These are phyloP conservation scores for Kluyveromyces siamensis DNA, from an alignment of 805 yeast genomes.

Conservation along the genomic window DNA sequence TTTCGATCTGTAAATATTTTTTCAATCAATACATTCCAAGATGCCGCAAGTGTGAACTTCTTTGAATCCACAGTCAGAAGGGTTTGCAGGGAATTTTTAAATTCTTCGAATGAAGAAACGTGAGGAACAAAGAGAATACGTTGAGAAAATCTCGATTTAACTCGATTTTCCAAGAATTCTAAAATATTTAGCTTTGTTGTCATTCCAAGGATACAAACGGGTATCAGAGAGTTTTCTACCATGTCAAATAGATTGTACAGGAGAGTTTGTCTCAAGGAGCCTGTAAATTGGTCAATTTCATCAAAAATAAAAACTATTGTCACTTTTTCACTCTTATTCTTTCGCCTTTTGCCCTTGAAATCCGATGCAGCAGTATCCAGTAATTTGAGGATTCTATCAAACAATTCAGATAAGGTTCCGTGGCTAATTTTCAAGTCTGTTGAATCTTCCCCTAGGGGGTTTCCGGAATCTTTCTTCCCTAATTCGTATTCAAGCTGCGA, in stretches of 20 bases:
- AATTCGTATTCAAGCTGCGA: conserved; percentile 58
- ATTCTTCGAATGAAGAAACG: conserved; percentile 38
- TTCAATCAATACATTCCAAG: conserved; percentile 39
- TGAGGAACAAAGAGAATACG: conserved; percentile 55
- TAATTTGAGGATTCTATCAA: conserved; percentile 45
- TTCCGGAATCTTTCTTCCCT: not conserved
- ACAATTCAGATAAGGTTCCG: conserved; percentile 50
- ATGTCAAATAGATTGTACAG: conserved; percentile 83
- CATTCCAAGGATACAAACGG: conserved; percentile 75
- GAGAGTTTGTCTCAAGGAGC: conserved; percentile 66
- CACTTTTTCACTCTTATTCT: conserved; percentile 25
- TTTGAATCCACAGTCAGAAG: conserved; percentile 28
- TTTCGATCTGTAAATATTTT: conserved; percentile 19
- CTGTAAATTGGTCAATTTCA: conserved; percentile 74
- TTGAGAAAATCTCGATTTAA: conserved; percentile 81
- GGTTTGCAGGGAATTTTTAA: conserved; percentile 38
- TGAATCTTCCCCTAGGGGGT: not conserved
- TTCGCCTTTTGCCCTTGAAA: conserved; percentile 9
- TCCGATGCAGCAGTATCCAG: conserved; percentile 33
- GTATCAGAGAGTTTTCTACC: conserved; percentile 59
- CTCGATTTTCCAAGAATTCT: conserved; percentile 84
- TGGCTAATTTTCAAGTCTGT: conserved; percentile 32
- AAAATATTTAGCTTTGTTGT: conserved; percentile 67
- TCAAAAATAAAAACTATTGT: conserved; percentile 76
- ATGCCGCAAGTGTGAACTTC: conserved; percentile 19